Evolutionary conservation across 257 asterid species (phyloP).

Genomic region (Solanum habrochaites): DNA sequence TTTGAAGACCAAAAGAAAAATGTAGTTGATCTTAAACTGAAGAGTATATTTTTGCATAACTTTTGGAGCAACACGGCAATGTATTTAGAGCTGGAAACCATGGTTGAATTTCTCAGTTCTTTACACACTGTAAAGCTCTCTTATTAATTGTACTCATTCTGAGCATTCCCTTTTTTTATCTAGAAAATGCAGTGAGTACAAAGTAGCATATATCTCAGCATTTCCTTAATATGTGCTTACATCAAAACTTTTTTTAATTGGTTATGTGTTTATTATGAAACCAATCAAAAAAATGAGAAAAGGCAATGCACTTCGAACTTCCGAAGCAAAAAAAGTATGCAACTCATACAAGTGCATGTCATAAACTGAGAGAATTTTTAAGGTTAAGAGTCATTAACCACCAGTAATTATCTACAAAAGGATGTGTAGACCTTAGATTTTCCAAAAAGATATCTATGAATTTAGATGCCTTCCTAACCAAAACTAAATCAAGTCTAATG

Average conservation of each 20-base stretch:
- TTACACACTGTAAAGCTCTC: neutral
- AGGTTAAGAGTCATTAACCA: neutral
- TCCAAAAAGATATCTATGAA: neutral
- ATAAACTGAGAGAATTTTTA: neutral
- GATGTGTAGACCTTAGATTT: neutral
- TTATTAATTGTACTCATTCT: neutral
- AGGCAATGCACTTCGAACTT: neutral
- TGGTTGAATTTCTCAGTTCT: neutral
- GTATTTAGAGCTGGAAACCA: neutral
- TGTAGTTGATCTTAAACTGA: neutral
- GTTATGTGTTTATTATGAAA: neutral
- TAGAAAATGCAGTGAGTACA: neutral
- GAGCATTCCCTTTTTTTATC: neutral
- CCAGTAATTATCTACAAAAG: neutral
- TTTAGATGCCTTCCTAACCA: neutral
- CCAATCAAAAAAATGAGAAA: neutral
- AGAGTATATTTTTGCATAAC: neutral
- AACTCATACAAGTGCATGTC: neutral
- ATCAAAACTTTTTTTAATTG: neutral
- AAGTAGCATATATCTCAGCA: neutral
- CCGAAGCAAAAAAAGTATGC: neutral
- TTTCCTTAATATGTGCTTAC: neutral
- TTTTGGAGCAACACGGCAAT: neutral
- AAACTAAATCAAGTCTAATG: neutral
- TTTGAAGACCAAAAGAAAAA: neutral